Base-by-base conservation (phyloP, 2,329 filamentous ascomycete genomes). In the Scedosporium boydii region DNA sequence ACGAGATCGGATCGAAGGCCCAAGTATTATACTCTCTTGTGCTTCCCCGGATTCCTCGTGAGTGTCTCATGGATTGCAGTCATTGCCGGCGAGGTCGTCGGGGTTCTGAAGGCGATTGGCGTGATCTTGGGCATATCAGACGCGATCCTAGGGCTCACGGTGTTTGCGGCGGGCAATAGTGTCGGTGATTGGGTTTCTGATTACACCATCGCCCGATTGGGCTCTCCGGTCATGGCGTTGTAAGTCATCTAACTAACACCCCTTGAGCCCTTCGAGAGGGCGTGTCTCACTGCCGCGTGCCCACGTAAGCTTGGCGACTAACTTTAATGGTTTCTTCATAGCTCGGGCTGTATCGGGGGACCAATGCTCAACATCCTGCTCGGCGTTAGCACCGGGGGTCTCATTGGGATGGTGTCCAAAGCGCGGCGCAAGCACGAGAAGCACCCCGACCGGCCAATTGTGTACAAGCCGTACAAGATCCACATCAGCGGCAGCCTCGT, bases 281-380 rank as follows among this genome's bases (percentile, higher is more conserved):
- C 42, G 2, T 18, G 16, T 46, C 42, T 16, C 42, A 9, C 42
- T 46, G 18, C 7, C 2, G 14, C 42, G 42, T 7, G 42, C 16
- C 42, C 9, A 46, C 18, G 1, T 46, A 18, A 46, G 18, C 42
- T n/a, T 21, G 23, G 26, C 10, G 18, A 23, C 44, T 60, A 34
- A 34, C 44, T 57, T 41, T 56, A 56, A 23, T 62, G 51, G 4
- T 14, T 29, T 38, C 38, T 44, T 42, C 56, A 64, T 65, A 85
- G 82, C 48, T 93, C 90, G 41, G 95, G 95, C 4, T 99, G 95
- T 72, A 97, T 99, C 72, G 95, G 95, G n/a, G 96, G 95, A 0
- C 95, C 95, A 0, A 93, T 99, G 91, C 83, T 99, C 48, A 99
- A 99, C 69, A 99, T 99, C 65, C 78, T 99, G 0, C 83, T 99